Evolutionary conservation across 495 filamentous ascomycete species (phyloP).

Genomic region (Durotheca rogersii): DNA sequence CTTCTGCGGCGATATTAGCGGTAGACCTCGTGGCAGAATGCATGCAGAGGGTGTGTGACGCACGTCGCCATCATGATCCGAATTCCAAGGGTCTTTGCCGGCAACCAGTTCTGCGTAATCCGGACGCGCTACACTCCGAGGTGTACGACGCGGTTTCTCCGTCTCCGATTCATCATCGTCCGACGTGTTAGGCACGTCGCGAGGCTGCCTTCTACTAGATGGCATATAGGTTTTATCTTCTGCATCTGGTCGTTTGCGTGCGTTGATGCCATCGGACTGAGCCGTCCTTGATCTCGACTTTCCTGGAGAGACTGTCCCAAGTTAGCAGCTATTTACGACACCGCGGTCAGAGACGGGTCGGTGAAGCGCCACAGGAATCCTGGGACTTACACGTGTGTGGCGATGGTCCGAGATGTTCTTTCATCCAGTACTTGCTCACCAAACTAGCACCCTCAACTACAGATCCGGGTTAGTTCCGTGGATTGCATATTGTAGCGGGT

Average conservation of each 20-base stretch:
- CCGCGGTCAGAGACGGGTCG: background rate
- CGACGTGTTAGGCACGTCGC: conserved; percentile 6
- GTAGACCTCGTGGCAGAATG: background rate
- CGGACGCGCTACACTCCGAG: conserved; percentile 26
- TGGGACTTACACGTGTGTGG: conserved; percentile 33
- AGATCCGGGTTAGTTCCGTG: conserved; percentile 3
- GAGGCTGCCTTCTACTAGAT: conserved; percentile 8
- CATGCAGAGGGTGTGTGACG: background rate
- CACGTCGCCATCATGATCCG: conserved; percentile 30
- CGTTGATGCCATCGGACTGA: conserved; percentile 4
- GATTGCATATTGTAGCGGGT: background rate
- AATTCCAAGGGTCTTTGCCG: conserved; percentile 33
- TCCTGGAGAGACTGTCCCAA: conserved; percentile 16
- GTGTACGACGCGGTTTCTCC: conserved; percentile 31
- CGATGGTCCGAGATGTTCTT: conserved; percentile 28
- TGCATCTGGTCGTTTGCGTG: conserved; percentile 6
- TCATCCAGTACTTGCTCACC: conserved; percentile 36
- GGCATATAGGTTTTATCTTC: conserved; percentile 25
- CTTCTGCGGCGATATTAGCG: conserved; percentile 13
- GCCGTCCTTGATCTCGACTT: conserved; percentile 18
- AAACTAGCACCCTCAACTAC: conserved; percentile 31
- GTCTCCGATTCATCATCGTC: conserved; percentile 15
- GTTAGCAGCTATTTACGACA: background rate
- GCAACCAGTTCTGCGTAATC: conserved; percentile 37
- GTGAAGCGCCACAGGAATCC: background rate